These are phyloP conservation scores for Zalerion maritima DNA, from an alignment of 495 filamentous ascomycete genomes.

Conservation along the genomic window DNA sequence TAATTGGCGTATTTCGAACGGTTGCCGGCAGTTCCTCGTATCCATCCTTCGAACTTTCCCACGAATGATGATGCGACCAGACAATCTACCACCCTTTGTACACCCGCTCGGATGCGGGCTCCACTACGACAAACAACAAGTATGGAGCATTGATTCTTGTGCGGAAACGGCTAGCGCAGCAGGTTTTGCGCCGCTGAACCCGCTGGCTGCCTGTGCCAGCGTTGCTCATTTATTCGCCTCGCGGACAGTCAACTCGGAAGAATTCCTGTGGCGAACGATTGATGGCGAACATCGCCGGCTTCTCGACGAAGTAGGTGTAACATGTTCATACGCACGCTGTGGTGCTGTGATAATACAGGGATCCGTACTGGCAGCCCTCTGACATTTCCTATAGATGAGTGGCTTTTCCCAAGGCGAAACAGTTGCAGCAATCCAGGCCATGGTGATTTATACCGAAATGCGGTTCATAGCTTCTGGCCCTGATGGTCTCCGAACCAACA, in stretches of 20 bases:
- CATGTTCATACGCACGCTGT: too few relatives aligned
- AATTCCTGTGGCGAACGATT: conserved; percentile 1
- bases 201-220: background rate
- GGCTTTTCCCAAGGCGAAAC: too few relatives aligned
- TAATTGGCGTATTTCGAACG: too few relatives aligned
- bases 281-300: background rate
- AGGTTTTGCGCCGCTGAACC: background rate
- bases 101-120: background rate
- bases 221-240: background rate
- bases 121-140: background rate
- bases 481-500: conserved; percentile 2
- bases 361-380: too few relatives aligned
- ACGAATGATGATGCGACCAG: conserved; percentile 1
- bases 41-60: background rate
- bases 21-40: background rate
- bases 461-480: conserved; percentile 3
- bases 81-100: background rate
- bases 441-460: conserved; percentile 4
- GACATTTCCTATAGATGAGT: too few relatives aligned
- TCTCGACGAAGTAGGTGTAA: too few relatives aligned
- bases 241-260: background rate
- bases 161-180: too few relatives aligned
- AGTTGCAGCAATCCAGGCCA: background rate
- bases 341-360: too few relatives aligned
- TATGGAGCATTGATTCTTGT: background rate